Conservation (phyloP, 495 filamentous ascomycete species). For the Penicillium soppii region DNA sequence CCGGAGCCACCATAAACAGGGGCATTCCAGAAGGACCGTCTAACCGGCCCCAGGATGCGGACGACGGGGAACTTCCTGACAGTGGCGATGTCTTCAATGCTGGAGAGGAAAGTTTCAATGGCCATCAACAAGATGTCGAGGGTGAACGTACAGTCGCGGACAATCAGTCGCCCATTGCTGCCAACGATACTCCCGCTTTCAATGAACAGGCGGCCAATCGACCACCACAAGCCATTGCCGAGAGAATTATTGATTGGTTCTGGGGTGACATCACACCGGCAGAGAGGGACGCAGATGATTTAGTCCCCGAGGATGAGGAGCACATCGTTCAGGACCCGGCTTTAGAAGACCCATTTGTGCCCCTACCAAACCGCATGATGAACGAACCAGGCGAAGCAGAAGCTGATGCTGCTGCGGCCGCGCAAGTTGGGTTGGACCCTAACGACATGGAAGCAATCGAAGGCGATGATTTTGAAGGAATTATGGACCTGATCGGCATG, state of each 20-base stretch:
- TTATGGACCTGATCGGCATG: conserved; percentile 95
- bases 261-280: conserved; percentile 57
- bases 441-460: conserved; percentile 65
- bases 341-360: conserved; percentile 64
- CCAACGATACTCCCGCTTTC: not conserved
- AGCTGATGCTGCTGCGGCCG: conserved; percentile 29
- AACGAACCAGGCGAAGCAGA: conserved; percentile 18
- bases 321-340: conserved; percentile 56
- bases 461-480: conserved; percentile 95
- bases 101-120: not conserved
- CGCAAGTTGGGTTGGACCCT: conserved; percentile 52
- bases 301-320: conserved; percentile 50
- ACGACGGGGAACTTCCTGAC: not conserved
- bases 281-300: conserved; percentile 31
- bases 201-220: conserved; percentile 4
- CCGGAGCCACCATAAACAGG: conserved; percentile 12
- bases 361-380: conserved; percentile 37
- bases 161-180: not conserved
- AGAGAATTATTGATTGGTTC: conserved; percentile 53
- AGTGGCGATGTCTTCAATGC: not conserved
- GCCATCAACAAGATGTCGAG: not conserved
- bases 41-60: not conserved
- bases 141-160: not conserved
- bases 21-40: conserved; percentile 8
- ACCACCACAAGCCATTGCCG: conserved; percentile 13